These are phyloP conservation scores for Epichloe hybrida DNA, from an alignment of 2,329 filamentous ascomycete genomes.

Conservation along the genomic window DNA sequence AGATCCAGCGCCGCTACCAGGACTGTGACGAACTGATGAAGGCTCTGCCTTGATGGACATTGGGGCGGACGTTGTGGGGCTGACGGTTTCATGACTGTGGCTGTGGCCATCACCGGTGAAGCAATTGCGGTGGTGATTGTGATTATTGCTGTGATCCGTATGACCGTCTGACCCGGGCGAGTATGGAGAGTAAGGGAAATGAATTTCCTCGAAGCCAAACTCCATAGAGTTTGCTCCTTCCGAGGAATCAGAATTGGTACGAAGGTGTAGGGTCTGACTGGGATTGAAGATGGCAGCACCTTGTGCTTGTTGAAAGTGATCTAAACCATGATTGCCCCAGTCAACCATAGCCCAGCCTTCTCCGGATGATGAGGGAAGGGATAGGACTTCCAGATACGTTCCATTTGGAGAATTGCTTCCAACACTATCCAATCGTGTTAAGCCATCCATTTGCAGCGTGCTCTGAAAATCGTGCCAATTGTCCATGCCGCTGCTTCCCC, in stretches of 20 bases:
- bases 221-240: constrained; percentile 54
- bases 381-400: constrained; percentile 71
- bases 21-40: constrained; percentile 41
- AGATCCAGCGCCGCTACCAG: constrained; percentile 46
- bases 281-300: constrained; percentile 77
- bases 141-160: constrained; percentile 10
- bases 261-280: constrained; percentile 75
- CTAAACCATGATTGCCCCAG: constrained; percentile 51
- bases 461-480: constrained; percentile 72
- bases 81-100: constrained; percentile 41
- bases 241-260: constrained; percentile 76
- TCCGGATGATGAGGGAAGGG: constrained; percentile 67
- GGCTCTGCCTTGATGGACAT: constrained; percentile 51
- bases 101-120: constrained; percentile 42
- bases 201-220: constrained; percentile 69
- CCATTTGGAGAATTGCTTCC: constrained; percentile 32
- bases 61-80: constrained; percentile 53
- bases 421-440: constrained; percentile 26
- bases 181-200: constrained; percentile 63
- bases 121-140: constrained; percentile 41
- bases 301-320: constrained; percentile 43
- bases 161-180: constrained; percentile 67
- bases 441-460: constrained; percentile 37
- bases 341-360: constrained; percentile 81
- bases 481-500: constrained; percentile 48